Evolutionary conservation across 208 protist species (phyloP), one percentile per base, ranked within the genome.

Genomic region (Leptomonas seymouri): DNA sequence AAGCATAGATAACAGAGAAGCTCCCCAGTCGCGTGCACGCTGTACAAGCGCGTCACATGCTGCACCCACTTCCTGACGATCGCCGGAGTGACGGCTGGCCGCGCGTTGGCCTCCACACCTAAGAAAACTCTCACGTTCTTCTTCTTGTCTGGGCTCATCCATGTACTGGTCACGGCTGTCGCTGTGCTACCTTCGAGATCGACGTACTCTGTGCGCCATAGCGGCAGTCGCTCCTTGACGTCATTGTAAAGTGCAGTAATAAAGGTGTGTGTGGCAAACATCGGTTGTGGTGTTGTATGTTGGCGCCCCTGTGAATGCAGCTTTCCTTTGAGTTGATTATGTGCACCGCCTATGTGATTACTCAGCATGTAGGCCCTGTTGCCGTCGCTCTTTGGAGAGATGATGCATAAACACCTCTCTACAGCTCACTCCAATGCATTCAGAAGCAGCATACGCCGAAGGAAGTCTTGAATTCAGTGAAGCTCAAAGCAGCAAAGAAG

Each of bases 1-100:
- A 91, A 88, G 27, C 76, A 76, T n/a, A 88, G 46, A 66, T 78
- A 91, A 39, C 51, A 67, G 5, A 15, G 12, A 18, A 83, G 46
- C 3, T 63, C 51, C 28, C 21, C 44, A 1, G 34, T 46, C 7
- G 20, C 14, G 6, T 62, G 39, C 12, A 21, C 14, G 8, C 30
- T 21, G 48, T 51, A 36, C 44, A n/a, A 27, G 7, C 5, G 12
- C 1, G 41, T 18, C 21, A 80, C 39, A 0, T 62, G 18, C 30
- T 30, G 28, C 14, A 60, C 45, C 74, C 56, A 70, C 46, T 44
- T 23, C 30, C 20, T 3, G 44, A 74, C 20, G 0, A 41, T 15
- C 23, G 41, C 57, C 15, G 48, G 48, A 16, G 34, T 34, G 2
- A 77, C 44, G 15, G 0, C n/a, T 9, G 42, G 27, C 0, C 8